Base-by-base conservation (phyloP, 2,329 filamentous ascomycete species). In the Aspergillus tanneri region DNA sequence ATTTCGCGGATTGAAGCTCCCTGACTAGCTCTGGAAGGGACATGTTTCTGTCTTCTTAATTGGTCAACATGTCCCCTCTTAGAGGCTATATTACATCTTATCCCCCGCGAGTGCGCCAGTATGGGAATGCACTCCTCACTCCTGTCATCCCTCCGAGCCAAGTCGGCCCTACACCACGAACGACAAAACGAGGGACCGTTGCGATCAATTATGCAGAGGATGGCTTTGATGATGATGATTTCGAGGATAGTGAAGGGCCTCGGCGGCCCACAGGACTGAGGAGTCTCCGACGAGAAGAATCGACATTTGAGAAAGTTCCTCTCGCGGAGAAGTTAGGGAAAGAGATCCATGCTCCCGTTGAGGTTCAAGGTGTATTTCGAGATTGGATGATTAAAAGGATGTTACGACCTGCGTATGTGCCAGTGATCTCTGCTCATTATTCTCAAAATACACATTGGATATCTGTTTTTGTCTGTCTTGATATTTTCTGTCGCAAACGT, bases 171-270 rank as follows among this genome's bases (percentile, higher is more conserved):
- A 75, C 81, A 50, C 80, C 88, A 60, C 84, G 92, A 66, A 95
- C 88, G n/a, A 97, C 93, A 7, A 97, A 99, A 76, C 87, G 93
- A 71, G 93, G 93, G 49, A 97, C 93, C 2, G 93, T 89, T 25
- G 88, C 92, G 55, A 93, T 97, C 72, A 99, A 96, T 74, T 99
- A 99, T 66, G 92, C 93, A 19, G 93, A 99, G 68, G 92, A 97
- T 68, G 91, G 91, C 38, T 95, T 86, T 64, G 92, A 96, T 57
- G 90, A 85, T 53, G 75, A 77, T 30, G 75, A 92, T 62, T 78
- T 77, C 55, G 75, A 77, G 28, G 76, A 77, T 28, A 75, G 89
- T 55, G 85, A 92, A 54, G 85, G 86, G 2, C 87, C 80, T 19
- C 75, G 84, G 53, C 75, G 82, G 48, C 82, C 88, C 10, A 95